Evolutionary conservation across 2,329 filamentous ascomycete species (phyloP).

Genomic region (Onygenales sp.): DNA sequence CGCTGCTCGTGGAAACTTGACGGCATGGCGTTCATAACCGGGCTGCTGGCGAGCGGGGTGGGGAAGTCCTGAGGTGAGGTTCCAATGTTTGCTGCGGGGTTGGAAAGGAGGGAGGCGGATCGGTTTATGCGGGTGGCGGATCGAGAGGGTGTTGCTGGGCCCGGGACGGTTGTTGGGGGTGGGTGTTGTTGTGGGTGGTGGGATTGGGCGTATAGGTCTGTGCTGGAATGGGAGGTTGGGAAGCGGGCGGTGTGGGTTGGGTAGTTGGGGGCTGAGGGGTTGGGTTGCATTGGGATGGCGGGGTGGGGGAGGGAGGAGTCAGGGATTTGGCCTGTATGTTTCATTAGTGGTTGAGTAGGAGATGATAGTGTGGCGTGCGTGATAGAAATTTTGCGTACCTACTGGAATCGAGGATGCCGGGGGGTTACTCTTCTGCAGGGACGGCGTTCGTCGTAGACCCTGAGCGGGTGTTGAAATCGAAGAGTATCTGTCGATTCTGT

Average conservation of each 20-base stretch:
- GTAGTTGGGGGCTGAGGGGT: constrained; percentile 6
- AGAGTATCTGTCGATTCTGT: constrained; percentile 22
- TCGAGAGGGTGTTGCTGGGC: not conserved
- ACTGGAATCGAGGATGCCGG: not conserved
- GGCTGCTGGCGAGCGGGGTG: constrained; percentile 7
- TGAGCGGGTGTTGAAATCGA: constrained; percentile 1
- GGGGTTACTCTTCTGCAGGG: not conserved
- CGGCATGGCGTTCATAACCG: not conserved
- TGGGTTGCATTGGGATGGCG: not conserved
- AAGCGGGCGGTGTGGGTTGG: constrained; percentile 4
- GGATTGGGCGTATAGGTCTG: constrained; percentile 8
- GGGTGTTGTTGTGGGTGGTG: not conserved
- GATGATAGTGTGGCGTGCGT: not conserved
- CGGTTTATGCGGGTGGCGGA: not conserved
- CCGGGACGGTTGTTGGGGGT: not conserved
- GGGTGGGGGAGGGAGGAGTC: constrained; percentile 2
- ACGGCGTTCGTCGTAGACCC: not conserved
- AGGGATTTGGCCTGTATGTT: not conserved
- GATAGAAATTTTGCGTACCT: not conserved
- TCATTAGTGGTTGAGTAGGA: not conserved
- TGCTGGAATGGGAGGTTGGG: constrained; percentile 2
- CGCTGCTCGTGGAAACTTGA: constrained; percentile 23
- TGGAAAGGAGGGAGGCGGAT: not conserved
- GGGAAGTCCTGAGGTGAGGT: not conserved
- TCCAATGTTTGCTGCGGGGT: not conserved